Evolutionary conservation across 1,139 yeast genomes (phyloP), one percentile per base, ranked within the genome.

Genomic region (Blastobotrys aristatus): DNA sequence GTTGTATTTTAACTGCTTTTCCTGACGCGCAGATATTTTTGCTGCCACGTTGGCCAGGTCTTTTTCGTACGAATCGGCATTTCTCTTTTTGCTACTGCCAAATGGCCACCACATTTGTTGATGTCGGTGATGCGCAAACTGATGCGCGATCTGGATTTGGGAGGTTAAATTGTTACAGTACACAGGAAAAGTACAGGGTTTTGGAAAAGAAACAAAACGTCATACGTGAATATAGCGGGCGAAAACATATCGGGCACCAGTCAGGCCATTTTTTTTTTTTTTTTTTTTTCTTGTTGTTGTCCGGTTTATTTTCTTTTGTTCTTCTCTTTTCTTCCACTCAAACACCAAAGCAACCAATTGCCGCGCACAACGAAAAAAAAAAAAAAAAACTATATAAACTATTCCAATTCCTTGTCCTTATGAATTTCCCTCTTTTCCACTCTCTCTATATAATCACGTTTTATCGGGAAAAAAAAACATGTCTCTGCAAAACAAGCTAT

Each of bases 401-500:
- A 13, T n/a, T 17, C 26, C 13, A 3, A 24, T 42, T 18, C 34
- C 21, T 34, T 35, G 33, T 40, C 21, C 18, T 26, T 29, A 35
- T 24, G 13, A 16, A 31, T 40, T 21, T 31, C 18, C n/a, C 18
- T 26, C 11, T 37, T 22, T 26, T 2, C 41, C 7, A 7, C 18
- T 26, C 22, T n/a, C 20, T 35, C 20, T 35, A 2, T 6, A 3
- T 11, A 21, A 17, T 35, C 20, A 17, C 26, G 11, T 35, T 24
- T 5, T n/a, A 42, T 16, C 26, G 34, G 24, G 16, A n/a, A 30
- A 17, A n/a, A 26, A 24, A 26, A 55, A 33, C 47, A 87, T 90
- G 97, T 90, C 97, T 61, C 81, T 92, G 69, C 82, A 95, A 51
- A 85, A 77, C 71, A 90, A 90, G 74, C 80, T 90, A 62, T 84